Percentiles rank a stretch among this genome's conserved stretches.
phyloP scores from a whole-genome alignment of 2,329 filamentous ascomycete species.

The Epichloe gansuensis region DNA sequence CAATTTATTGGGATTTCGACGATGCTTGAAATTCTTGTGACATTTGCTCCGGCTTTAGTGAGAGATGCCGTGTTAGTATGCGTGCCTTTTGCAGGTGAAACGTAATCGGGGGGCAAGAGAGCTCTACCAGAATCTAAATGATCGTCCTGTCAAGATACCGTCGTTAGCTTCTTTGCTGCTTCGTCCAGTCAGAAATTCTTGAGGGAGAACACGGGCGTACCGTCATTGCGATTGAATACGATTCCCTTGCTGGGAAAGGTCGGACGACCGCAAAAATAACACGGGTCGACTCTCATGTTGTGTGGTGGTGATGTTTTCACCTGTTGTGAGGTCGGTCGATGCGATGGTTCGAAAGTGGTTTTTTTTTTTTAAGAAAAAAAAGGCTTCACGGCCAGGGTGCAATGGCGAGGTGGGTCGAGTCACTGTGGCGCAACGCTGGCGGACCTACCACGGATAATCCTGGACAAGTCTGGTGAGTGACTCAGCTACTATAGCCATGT shows the following conservation, averaged over 20 bases:
- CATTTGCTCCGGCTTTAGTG: slow-evolving; percentile 28
- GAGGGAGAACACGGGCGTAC: slow-evolving; percentile 11
- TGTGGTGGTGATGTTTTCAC: not conserved
- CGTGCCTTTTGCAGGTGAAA: too few relatives aligned
- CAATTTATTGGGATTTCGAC: slow-evolving; percentile 91
- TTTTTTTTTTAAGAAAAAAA: not conserved
- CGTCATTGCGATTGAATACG: slow-evolving; percentile 37
- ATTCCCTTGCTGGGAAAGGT: slow-evolving; percentile 45
- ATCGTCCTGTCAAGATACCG: slow-evolving; percentile 20
- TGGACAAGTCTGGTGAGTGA: not conserved
- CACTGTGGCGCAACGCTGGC: not conserved
- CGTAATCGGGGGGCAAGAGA: not conserved
- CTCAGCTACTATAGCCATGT: too few relatives aligned
- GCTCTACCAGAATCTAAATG: slow-evolving; percentile 43
- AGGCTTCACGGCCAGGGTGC: not conserved
- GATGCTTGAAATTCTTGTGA: slow-evolving; percentile 80
- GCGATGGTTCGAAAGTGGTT: not conserved
- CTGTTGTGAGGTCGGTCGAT: not conserved
- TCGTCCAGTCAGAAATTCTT: not conserved
- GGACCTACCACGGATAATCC: not conserved
- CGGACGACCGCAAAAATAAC: slow-evolving; percentile 35
- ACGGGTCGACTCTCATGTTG: slow-evolving; percentile 28
- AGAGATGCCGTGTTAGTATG: not conserved
- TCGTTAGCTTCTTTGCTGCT: slow-evolving; percentile 1
- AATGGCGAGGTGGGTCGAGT: not conserved